phyloP scores from a whole-genome alignment of 768 basidiomycete species.

The Lactarius hatsudake region DNA sequence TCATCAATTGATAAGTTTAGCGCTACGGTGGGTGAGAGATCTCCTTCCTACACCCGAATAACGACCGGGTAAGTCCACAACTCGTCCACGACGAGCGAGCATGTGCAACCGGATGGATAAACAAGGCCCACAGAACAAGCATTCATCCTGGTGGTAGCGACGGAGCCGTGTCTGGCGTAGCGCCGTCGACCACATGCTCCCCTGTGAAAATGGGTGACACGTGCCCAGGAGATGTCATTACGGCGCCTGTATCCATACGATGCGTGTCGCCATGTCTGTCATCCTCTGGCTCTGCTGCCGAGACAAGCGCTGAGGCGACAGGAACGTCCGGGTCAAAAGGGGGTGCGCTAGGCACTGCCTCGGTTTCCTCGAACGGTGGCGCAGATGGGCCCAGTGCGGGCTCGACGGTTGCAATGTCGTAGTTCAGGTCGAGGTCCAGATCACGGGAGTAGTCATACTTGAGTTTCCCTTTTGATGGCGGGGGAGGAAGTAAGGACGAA shows the following conservation, averaged over 20 bases:
- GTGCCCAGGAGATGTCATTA: background rate
- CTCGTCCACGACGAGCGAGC: background rate
- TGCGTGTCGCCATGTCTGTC: background rate
- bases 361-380: conserved; percentile 23
- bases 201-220: background rate
- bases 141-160: background rate
- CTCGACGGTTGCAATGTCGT: conserved; percentile 14
- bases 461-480: conserved; percentile 24
- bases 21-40: background rate
- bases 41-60: too few species aligned
- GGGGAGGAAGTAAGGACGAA: conserved; percentile 18
- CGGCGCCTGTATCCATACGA: background rate
- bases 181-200: conserved; percentile 1
- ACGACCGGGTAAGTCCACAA: background rate
- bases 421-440: conserved; percentile 8
- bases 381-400: conserved; percentile 20
- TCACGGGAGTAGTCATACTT: conserved; percentile 24
- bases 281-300: background rate
- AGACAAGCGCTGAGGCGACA: conserved; percentile 22
- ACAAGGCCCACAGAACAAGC: background rate
- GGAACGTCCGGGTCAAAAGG: conserved; percentile 12
- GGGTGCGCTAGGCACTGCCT: conserved; percentile 17
- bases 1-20: background rate
- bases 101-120: background rate
- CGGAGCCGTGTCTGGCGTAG: background rate